Evolutionary conservation across 805 yeast species (phyloP), one percentile per base, ranked within the genome.

Genomic region (Candida khao-thaluensis): DNA sequence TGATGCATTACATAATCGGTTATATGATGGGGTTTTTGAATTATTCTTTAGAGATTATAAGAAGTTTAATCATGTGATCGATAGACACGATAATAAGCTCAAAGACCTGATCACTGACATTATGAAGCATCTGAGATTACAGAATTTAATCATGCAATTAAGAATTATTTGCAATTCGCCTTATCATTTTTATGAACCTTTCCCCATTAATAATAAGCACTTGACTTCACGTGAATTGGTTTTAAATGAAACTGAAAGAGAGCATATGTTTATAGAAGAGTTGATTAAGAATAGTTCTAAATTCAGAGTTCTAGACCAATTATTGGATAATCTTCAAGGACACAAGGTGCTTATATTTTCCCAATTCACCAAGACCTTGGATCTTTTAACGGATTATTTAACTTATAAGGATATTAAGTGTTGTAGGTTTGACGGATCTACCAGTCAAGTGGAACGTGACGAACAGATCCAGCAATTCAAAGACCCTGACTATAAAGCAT

Each of bases 121-220:
- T 7, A 18, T 47, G 34, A 43, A 40, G 22, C 26, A 25, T 10
- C 28, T 42, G 20, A 42, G 41, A 22, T 63, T 86, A 38, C 81
- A 76, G 46, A 87, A 86, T 51, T 51, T 79, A 50, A 70, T 85
- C 64, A 87, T 90, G 87, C 97, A 90, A 59, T 68, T 90, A 37
- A 71, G 99, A 30, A 78, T 82, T 42, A 76, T 87, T 7, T 89
- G 96, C 49, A 82, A 88, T 53, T 83, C 96, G 0, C 96, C 97
- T 0, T 85, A 83, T 53, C 57, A 85, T 30, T 87, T 85, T 54
- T 87, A 82, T 61, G 83, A 80, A 46, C 98, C 98, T 0, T 86
- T 64, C 35, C 51, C 52, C 10, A 38, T 81, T 74, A 70, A 66
- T 30, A 74, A 69, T 30, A 74, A 69, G 3, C 24, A 37, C 17